A percentile compares a stretch with the other conserved stretches of the same genome.
Conservation (phyloP, 257 asterid species). For the Primulina tabacum region DNA sequence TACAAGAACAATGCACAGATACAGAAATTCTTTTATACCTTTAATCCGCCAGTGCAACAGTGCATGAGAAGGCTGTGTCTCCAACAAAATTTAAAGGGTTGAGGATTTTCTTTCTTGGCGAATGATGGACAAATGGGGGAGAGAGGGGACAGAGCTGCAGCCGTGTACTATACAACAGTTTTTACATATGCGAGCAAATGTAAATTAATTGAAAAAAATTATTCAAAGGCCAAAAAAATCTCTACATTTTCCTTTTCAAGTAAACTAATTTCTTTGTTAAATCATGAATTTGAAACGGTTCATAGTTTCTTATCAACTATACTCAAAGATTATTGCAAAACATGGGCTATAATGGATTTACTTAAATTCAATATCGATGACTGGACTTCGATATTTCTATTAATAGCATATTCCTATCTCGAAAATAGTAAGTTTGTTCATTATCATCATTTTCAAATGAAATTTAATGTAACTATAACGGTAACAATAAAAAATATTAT, state of each 20-base stretch:
- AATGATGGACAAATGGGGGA: conserved; percentile 11
- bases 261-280: no score
- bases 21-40: conserved; percentile 30
- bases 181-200: conserved; percentile 23
- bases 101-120: conserved; percentile 25
- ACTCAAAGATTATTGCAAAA: background rate
- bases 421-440: background rate
- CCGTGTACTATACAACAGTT: conserved; percentile 27
- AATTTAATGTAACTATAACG: no score
- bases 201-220: background rate
- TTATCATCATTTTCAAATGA: no score
- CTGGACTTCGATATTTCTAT: background rate
- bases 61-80: conserved; percentile 23
- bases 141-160: conserved; percentile 18
- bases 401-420: no score
- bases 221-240: background rate
- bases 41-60: conserved; percentile 36
- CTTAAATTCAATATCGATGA: no score
- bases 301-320: background rate
- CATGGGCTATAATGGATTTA: background rate
- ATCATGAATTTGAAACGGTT: background rate
- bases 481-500: no score
- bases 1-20: conserved; percentile 12
- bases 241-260: background rate
- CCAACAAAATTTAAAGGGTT: conserved; percentile 23